These are phyloP conservation scores for Persicaria tinctoria DNA, from an alignment of 148 eudicot species.

Conservation along the genomic window DNA sequence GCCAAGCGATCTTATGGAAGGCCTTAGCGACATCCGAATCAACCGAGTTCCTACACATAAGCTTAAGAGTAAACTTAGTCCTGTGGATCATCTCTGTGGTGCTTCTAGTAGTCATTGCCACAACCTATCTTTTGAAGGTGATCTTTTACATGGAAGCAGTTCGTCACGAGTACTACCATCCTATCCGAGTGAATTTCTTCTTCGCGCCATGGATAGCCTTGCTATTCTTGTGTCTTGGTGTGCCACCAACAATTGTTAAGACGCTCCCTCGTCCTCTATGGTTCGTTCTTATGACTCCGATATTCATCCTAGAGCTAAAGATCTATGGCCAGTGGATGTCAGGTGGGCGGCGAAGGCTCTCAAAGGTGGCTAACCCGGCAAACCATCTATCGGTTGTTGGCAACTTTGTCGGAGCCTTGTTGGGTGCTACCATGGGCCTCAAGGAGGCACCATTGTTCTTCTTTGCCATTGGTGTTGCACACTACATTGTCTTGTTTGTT, in stretches of 20 bases:
- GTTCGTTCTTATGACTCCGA: constrained; percentile 81
- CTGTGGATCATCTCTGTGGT: constrained; percentile 62
- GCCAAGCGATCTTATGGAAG: constrained; percentile 92
- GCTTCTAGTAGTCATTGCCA: constrained; percentile 31
- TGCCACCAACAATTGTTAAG: constrained; percentile 44
- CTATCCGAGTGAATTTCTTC: constrained; percentile 82
- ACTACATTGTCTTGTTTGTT: constrained; percentile 74
- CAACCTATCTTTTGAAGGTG: constrained; percentile 48
- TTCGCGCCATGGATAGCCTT: constrained; percentile 82
- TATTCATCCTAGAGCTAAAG: constrained; percentile 66
- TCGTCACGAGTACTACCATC: constrained; percentile 86
- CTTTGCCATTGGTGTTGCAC: constrained; percentile 88
- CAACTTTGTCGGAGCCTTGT: constrained; percentile 79
- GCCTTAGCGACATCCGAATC: constrained; percentile 48
- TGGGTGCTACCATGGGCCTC: constrained; percentile 88
- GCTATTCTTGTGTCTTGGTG: constrained; percentile 58
- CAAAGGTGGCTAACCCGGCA: constrained; percentile 85
- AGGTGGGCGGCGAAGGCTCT: constrained; percentile 79
- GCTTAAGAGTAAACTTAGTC: constrained; percentile 45
- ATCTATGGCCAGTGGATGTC: constrained; percentile 99
- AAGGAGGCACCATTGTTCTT: constrained; percentile 87
- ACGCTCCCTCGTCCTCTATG: constrained; percentile 41
- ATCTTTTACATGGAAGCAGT: constrained; percentile 87
- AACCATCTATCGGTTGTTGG: constrained; percentile 79
- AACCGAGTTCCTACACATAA: constrained; percentile 53